Evolutionary conservation across 192 early-diverging fungal genomes (phyloP).

Genomic region (Coemansia sp.): DNA sequence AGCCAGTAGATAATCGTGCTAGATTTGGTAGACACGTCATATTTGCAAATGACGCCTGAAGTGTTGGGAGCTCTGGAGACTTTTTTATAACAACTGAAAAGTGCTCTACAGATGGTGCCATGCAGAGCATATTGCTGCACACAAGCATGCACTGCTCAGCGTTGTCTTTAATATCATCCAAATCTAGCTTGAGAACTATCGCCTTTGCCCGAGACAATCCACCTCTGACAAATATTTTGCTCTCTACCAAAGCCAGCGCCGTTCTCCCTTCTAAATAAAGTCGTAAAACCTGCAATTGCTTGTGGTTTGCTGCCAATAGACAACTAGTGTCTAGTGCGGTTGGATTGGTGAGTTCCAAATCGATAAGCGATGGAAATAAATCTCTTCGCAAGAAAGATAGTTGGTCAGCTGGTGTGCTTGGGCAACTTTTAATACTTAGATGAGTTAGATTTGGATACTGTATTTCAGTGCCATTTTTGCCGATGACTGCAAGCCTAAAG

Average conservation of each 20-base stretch:
- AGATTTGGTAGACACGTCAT: not conserved
- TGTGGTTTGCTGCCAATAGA: not conserved
- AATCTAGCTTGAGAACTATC: not conserved
- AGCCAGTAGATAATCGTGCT: not conserved
- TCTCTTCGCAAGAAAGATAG: no score
- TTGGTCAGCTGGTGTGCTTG: no score
- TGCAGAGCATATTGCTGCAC: not conserved
- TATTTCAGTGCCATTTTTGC: not conserved
- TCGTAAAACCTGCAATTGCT: not conserved
- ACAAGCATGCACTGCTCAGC: not conserved
- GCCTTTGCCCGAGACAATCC: not conserved
- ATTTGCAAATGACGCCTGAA: not conserved
- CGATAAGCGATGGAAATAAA: no score
- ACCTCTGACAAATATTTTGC: not conserved
- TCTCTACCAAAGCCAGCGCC: not conserved
- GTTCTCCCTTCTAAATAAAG: not conserved
- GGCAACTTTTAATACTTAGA: no score
- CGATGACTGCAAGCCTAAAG: not conserved
- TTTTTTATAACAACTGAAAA: not conserved
- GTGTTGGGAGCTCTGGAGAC: not conserved
- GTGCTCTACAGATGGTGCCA: not conserved
- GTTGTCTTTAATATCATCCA: not conserved
- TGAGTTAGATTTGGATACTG: no score
- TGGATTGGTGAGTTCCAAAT: no score
- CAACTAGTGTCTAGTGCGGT: no score